phyloP scores from a whole-genome alignment of 1,284 basidiomycete genomes.

The Heliocybe sulcata region DNA sequence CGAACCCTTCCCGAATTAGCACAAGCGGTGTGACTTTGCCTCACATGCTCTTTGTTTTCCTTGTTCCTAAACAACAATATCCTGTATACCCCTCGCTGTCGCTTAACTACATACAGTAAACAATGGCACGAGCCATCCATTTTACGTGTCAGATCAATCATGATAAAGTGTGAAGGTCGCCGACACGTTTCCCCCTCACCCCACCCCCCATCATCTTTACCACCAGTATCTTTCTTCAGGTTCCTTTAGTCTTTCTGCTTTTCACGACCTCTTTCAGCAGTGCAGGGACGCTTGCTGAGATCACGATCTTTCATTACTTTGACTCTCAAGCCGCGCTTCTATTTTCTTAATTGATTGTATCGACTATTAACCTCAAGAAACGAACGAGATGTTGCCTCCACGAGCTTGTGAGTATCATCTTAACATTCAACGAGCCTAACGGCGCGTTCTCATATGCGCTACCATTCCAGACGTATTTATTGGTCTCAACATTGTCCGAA shows the following conservation, averaged over 20 bases:
- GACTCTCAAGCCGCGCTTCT: neutral
- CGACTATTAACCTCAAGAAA: neutral
- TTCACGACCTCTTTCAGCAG: neutral
- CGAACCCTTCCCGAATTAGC: no score
- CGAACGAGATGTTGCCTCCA: conserved; percentile 12
- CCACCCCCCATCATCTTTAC: neutral
- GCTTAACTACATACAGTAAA: no score
- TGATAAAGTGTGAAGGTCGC: no score
- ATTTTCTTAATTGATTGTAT: neutral
- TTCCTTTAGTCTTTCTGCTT: neutral
- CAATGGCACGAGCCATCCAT: no score
- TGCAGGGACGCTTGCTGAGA: neutral
- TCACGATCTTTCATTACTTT: neutral
- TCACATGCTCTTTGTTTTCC: no score
- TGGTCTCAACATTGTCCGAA: conserved; percentile 69
- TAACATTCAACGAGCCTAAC: neutral
- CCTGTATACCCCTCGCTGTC: no score
- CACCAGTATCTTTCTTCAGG: neutral
- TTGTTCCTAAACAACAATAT: no score
- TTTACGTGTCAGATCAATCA: no score
- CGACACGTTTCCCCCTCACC: no score
- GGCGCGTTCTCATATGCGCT: neutral
- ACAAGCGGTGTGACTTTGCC: no score
- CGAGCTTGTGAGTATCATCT: conserved; percentile 11
- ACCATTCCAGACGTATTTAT: conserved; percentile 55